These are phyloP conservation scores for Ramaria rubella DNA, from an alignment of 768 basidiomycete species.

Conservation along the genomic window DNA sequence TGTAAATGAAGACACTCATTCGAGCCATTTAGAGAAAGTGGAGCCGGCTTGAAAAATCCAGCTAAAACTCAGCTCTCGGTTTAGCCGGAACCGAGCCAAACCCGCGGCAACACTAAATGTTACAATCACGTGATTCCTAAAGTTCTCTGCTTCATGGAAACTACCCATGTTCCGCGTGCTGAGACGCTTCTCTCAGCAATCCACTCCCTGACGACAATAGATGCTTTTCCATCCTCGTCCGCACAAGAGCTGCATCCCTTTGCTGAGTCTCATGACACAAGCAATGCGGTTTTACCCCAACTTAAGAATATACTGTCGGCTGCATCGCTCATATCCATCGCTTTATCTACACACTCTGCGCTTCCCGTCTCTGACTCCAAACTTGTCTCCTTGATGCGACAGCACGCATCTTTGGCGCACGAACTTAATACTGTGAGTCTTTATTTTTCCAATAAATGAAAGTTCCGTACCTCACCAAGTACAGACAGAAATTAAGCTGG, in stretches of 20 bases:
- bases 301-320: constrained; percentile 4
- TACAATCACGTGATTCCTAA: neutral
- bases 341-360: constrained; percentile 34
- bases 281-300: constrained; percentile 5
- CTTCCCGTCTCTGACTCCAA: constrained; percentile 55
- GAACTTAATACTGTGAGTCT: constrained; percentile 45
- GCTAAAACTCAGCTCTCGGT: too few species aligned
- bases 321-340: constrained; percentile 6
- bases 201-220: neutral
- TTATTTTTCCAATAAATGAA: constrained; percentile 5
- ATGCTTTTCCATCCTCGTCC: constrained; percentile 5
- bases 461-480: constrained; percentile 12
- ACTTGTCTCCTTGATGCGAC: constrained; percentile 59
- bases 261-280: neutral
- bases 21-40: too few species aligned
- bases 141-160: neutral
- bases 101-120: neutral
- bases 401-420: constrained; percentile 49
- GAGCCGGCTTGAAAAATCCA: too few species aligned
- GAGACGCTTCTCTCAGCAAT: constrained; percentile 6
- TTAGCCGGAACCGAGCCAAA: too few species aligned
- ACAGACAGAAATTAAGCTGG: constrained; percentile 50
- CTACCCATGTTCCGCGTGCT: neutral
- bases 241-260: constrained; percentile 6
- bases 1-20: too few species aligned